These are phyloP conservation scores for Globisporangium heterothallicum DNA, from an alignment of 352 stramenopile genomes.

Conservation along the genomic window DNA sequence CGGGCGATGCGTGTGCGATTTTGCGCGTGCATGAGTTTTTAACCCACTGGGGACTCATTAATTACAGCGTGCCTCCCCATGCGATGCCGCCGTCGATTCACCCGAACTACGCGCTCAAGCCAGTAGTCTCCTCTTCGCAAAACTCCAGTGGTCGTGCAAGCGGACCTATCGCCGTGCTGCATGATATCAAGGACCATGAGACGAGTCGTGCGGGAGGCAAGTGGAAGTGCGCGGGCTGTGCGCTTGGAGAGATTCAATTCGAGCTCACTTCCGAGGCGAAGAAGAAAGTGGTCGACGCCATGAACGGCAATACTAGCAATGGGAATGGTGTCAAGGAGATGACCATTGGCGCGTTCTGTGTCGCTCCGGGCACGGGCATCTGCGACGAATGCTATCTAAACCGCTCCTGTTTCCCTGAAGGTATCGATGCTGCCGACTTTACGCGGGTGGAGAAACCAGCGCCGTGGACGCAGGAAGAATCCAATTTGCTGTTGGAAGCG, in stretches of 20 bases:
- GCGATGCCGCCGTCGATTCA: conserved; percentile 48
- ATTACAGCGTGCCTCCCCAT: conserved; percentile 77
- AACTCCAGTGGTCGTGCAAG: background rate
- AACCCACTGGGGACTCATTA: conserved; percentile 83
- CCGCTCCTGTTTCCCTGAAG: conserved; percentile 50
- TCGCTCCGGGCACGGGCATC: conserved; percentile 53
- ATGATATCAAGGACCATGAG: conserved; percentile 3
- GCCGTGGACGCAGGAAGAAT: conserved; percentile 48
- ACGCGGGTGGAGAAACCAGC: conserved; percentile 21
- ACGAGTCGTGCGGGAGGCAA: background rate
- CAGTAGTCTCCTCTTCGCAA: conserved; percentile 6
- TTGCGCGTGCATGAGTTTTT: conserved; percentile 83
- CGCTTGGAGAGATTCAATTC: conserved; percentile 32
- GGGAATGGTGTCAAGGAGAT: conserved; percentile 29
- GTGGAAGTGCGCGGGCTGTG: conserved; percentile 49
- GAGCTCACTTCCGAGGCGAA: conserved; percentile 58
- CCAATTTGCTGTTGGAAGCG: conserved; percentile 38
- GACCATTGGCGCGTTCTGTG: conserved; percentile 33
- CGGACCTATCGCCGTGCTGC: conserved; percentile 27
- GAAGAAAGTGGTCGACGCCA: conserved; percentile 24
- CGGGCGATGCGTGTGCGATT: conserved; percentile 77
- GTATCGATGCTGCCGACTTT: conserved; percentile 60
- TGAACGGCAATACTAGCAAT: background rate
- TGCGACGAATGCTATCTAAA: conserved; percentile 65
- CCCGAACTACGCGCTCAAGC: conserved; percentile 52